Evolutionary conservation across 2,329 filamentous ascomycete species (phyloP).

Genomic region (Beauveria sp.): DNA sequence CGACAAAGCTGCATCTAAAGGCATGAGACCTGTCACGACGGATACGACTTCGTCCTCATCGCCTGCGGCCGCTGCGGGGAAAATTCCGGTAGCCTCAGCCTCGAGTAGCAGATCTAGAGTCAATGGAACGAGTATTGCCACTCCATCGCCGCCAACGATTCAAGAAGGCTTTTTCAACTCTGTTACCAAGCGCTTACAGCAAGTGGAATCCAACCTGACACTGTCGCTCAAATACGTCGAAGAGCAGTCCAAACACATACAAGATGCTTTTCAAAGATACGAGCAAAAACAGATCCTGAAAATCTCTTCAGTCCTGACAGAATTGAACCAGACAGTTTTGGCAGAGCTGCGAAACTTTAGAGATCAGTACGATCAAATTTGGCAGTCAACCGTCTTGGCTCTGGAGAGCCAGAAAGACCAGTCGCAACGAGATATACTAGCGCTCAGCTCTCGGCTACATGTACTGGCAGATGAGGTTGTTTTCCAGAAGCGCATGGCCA

Average conservation of each 20-base stretch:
- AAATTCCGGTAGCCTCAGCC: background rate
- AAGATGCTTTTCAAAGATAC: constrained; percentile 77
- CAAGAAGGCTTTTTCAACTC: constrained; percentile 98
- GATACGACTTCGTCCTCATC: background rate
- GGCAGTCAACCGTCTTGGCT: constrained; percentile 90
- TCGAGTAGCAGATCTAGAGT: constrained; percentile 21
- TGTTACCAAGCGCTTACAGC: constrained; percentile 83
- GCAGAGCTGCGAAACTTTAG: constrained; percentile 70
- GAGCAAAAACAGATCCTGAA: constrained; percentile 84
- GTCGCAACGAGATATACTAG: constrained; percentile 74
- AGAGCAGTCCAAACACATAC: constrained; percentile 83
- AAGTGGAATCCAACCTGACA: constrained; percentile 87
- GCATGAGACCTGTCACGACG: background rate
- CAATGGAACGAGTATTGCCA: constrained; percentile 20
- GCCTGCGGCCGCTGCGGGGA: background rate
- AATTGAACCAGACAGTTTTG: constrained; percentile 81
- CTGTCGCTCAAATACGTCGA: constrained; percentile 94
- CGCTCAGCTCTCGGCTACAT: constrained; percentile 71
- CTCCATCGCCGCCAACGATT: constrained; percentile 60
- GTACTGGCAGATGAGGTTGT: constrained; percentile 89
- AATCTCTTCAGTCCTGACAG: constrained; percentile 71
- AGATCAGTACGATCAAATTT: constrained; percentile 88
- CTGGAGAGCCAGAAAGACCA: constrained; percentile 83
- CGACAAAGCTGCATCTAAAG: background rate
- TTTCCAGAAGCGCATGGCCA: constrained; percentile 83